Conservation (phyloP, 495 filamentous ascomycete genomes). For the Daldinia vernicosa region DNA sequence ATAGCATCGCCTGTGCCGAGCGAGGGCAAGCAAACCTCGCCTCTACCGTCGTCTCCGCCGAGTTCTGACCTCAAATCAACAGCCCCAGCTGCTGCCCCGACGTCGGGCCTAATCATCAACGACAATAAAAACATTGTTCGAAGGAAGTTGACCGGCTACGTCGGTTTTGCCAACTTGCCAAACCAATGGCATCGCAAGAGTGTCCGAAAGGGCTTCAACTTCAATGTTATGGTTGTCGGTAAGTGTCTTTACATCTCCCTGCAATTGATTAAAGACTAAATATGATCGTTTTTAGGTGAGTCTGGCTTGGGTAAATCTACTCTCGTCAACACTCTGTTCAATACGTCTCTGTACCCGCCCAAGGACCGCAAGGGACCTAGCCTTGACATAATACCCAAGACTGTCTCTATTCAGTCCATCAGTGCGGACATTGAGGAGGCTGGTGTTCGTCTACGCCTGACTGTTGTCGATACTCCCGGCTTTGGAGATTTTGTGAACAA, state of each 20-base stretch:
- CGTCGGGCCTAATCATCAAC: constrained; percentile 58
- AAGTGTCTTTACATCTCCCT: constrained; percentile 45
- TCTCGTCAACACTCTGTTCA: constrained; percentile 98
- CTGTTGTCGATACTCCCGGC: constrained; percentile 96
- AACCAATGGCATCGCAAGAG: constrained; percentile 99
- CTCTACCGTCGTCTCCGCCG: constrained; percentile 51
- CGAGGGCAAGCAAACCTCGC: constrained; percentile 57
- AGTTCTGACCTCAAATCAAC: constrained; percentile 81
- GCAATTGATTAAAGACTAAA: constrained; percentile 23
- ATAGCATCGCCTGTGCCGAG: constrained; percentile 68
- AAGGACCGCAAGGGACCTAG: constrained; percentile 97
- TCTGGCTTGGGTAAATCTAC: constrained; percentile 99
- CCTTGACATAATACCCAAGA: constrained; percentile 98
- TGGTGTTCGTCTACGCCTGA: constrained; percentile 94
- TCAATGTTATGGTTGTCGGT: constrained; percentile 99
- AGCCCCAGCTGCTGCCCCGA: constrained; percentile 64
- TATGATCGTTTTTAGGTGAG: constrained; percentile 73
- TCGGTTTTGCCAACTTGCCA: constrained; percentile 97
- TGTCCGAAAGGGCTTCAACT: constrained; percentile 99
- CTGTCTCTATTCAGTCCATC: constrained; percentile 97
- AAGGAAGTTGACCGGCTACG: constrained; percentile 96
- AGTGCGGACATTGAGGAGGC: constrained; percentile 99
- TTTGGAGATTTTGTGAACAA: constrained; percentile 99
- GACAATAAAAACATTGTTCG: constrained; percentile 98
- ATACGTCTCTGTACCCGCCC: constrained; percentile 97